Conservation (phyloP, 2,329 filamentous ascomycete genomes). For the Fusarium vanettenii region DNA sequence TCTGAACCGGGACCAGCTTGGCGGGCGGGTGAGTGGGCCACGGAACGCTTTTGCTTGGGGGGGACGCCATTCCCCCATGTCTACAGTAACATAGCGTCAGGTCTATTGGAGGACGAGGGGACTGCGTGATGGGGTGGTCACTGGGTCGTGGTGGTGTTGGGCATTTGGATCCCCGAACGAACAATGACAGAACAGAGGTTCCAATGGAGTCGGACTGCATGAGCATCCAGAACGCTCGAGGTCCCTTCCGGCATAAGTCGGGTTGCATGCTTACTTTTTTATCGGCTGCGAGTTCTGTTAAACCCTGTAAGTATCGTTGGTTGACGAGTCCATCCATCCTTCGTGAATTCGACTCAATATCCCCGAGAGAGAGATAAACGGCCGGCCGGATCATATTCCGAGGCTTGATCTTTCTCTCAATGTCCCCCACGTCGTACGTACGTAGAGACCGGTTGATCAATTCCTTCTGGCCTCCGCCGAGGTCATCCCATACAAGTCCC, state of each 20-base stretch:
- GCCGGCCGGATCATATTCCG: slow-evolving; percentile 22
- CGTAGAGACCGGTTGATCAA: slow-evolving; percentile 25
- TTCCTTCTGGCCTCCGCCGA: slow-evolving; percentile 26
- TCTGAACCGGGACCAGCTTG: slow-evolving; percentile 17
- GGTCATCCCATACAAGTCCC: slow-evolving; percentile 27
- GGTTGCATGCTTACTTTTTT: background rate
- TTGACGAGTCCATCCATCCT: background rate
- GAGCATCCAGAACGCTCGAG: background rate
- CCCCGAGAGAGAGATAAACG: slow-evolving; percentile 21
- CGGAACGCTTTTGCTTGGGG: slow-evolving; percentile 13
- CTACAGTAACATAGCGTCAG: slow-evolving; percentile 16
- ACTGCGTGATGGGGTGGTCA: background rate
- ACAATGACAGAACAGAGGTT: background rate
- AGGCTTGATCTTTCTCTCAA: background rate
- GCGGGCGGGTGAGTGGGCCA: slow-evolving; percentile 29
- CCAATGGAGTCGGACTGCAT: background rate
- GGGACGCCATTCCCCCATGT: slow-evolving; percentile 22
- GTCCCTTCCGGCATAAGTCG: slow-evolving; percentile 3
- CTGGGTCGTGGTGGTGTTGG: slow-evolving; percentile 13
- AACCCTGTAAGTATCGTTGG: background rate
- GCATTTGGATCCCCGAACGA: slow-evolving; percentile 1
- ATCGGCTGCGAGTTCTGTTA: background rate
- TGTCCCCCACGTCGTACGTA: background rate
- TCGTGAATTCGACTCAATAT: background rate
- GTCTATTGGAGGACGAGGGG: slow-evolving; percentile 19